Evolutionary conservation across 2,329 filamentous ascomycete genomes (phyloP).

Genomic region (Clarireedia hainanense): DNA sequence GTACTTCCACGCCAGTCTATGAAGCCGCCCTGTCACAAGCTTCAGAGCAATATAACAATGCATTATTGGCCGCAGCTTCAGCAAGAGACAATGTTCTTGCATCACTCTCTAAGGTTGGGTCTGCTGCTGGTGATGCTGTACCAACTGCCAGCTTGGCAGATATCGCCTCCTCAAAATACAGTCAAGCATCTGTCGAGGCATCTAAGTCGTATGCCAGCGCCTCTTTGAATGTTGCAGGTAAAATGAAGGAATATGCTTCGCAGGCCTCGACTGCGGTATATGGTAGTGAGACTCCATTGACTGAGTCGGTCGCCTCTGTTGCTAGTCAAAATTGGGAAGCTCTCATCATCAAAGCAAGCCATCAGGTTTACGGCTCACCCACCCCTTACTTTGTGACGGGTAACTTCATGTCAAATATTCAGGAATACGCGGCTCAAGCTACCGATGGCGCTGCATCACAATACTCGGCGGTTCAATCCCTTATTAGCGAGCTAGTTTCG

Average conservation of each 20-base stretch:
- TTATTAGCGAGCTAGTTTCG: slow-evolving; percentile 68
- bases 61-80: slow-evolving; percentile 32
- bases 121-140: slow-evolving; percentile 29
- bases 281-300: slow-evolving; percentile 40
- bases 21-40: slow-evolving; percentile 20
- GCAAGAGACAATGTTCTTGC: slow-evolving; percentile 33
- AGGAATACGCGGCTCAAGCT: slow-evolving; percentile 52
- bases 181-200: slow-evolving; percentile 36
- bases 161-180: slow-evolving; percentile 38
- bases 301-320: slow-evolving; percentile 42
- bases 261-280: slow-evolving; percentile 16
- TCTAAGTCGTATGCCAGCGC: slow-evolving; percentile 44
- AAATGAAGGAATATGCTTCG: slow-evolving; percentile 33
- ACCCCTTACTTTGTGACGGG: slow-evolving; percentile 32
- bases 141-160: slow-evolving; percentile 33
- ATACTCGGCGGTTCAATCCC: slow-evolving; percentile 60
- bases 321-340: slow-evolving; percentile 35
- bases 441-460: slow-evolving; percentile 54
- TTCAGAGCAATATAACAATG: slow-evolving; percentile 21
- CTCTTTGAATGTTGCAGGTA: slow-evolving; percentile 43
- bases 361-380: slow-evolving; percentile 27
- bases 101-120: slow-evolving; percentile 32
- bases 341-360: slow-evolving; percentile 27
- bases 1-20: slow-evolving; percentile 18
- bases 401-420: slow-evolving; percentile 41